Percentiles rank a stretch among this genome's conserved stretches.
These are phyloP conservation scores for Pichia sp. DNA, from an alignment of 1,139 yeast genomes.

Conservation along the genomic window DNA sequence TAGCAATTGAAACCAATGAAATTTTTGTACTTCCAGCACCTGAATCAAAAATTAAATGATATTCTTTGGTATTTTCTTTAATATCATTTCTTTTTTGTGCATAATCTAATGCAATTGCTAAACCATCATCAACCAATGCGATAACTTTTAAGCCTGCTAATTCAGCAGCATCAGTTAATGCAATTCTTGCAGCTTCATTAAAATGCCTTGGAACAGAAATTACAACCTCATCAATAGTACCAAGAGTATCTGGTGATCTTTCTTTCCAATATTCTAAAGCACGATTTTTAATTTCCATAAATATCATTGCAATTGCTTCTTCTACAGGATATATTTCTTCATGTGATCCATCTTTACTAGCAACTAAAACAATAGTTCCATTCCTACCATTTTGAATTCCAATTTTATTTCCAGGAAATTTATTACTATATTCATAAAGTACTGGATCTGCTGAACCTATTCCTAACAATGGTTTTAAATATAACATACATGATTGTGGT, in stretches of 20 bases:
- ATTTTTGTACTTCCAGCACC: constrained; percentile 93
- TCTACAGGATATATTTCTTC: constrained; percentile 41
- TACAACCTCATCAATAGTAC: constrained; percentile 56
- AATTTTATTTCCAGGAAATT: constrained; percentile 59
- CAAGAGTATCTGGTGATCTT: constrained; percentile 33
- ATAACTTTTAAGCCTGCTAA: constrained; percentile 64
- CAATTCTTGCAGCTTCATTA: constrained; percentile 57
- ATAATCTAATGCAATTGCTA: constrained; percentile 82
- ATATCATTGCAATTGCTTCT: constrained; percentile 79
- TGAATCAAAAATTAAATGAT: constrained; percentile 76
- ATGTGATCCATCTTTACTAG: constrained; percentile 26
- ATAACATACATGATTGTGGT: constrained; percentile 65
- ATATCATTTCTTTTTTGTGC: constrained; percentile 41
- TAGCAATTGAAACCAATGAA: constrained; percentile 59
- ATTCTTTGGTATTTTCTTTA: constrained; percentile 40
- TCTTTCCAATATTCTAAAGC: constrained; percentile 49
- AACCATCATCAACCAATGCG: constrained; percentile 79
- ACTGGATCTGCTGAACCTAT: constrained; percentile 44
- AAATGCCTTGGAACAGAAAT: constrained; percentile 75
- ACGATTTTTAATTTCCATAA: constrained; percentile 59
- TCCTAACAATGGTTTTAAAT: constrained; percentile 70
- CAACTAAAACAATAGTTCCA: constrained; percentile 52
- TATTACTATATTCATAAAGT: constrained; percentile 39
- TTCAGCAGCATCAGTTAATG: constrained; percentile 66
- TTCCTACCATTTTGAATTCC: constrained; percentile 42